phyloP scores from a whole-genome alignment of 306 rosid species.

The Vigna angularis region DNA sequence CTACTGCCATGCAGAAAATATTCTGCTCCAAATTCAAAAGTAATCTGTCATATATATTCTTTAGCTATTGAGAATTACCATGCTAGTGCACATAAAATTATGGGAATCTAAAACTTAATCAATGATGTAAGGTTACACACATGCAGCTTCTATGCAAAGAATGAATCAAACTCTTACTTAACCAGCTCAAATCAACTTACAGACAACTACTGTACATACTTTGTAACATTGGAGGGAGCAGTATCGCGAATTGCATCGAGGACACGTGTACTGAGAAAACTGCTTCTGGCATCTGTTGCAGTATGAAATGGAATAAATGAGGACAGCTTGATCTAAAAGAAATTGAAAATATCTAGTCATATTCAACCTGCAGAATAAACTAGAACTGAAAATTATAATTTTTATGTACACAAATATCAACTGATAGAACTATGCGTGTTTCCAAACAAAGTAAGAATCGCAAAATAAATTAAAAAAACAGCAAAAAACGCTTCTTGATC shows the following conservation, averaged over 20 bases:
- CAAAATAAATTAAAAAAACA: neutral
- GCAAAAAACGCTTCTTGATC: neutral
- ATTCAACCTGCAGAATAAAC: neutral
- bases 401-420: neutral
- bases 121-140: conserved; percentile 2
- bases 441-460: neutral
- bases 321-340: conserved; percentile 9
- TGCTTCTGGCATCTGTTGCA: conserved; percentile 85
- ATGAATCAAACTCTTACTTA: conserved; percentile 6
- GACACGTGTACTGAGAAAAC: conserved; percentile 92
- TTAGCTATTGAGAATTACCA: conserved; percentile 2
- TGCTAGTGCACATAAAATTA: conserved; percentile 5
- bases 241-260: conserved; percentile 91
- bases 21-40: neutral
- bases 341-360: neutral
- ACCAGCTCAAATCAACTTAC: conserved; percentile 18
- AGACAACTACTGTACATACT: conserved; percentile 48
- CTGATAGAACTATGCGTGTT: neutral
- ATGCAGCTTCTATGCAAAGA: conserved; percentile 9
- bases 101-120: neutral
- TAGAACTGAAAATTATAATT: neutral
- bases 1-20: neutral
- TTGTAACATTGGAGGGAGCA: conserved; percentile 91
- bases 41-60: neutral
- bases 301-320: neutral